Evolutionary conservation across 306 rosid genomes (phyloP), one percentile per base, ranked within the genome.

Genomic region (Rosa rugosa): DNA sequence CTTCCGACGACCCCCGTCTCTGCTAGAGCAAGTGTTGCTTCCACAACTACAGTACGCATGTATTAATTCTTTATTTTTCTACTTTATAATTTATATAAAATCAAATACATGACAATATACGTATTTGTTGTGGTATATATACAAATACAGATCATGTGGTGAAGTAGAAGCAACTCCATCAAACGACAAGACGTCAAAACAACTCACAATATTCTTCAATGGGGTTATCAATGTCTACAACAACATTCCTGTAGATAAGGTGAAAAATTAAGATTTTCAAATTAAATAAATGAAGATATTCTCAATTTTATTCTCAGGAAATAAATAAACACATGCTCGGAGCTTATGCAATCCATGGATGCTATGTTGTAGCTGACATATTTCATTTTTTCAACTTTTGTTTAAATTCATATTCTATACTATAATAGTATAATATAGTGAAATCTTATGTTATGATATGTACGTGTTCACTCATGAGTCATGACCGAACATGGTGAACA

Each of bases 201-300:
- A 85, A 36, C 81, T 85, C 34, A 79, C 88, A 6, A 79, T 85
- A 49, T 85, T 82, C 31, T 76, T 82, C 16, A 71, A 6, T 3
- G 88, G 88, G n/a, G 45, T 34, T 51, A 8, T 79, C 47, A 54
- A 62, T 72, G 86, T 85, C 59, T 82, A 67, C 11, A 77, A 76
- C 63, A 62, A 85, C 41, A 64, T 82, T 51, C 69, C 86, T 8
- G 18, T 9, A 13, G 82, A 85, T 69, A 82, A 76, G 84, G 81
- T 85, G 25, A 50, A 10, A 14, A 64, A 20, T 20, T 56, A 20
- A 18, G 4, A 54, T 20, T 20, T 54, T 18, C 60, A 54, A 50
- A 20, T 50, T 50, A 54, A 18, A 54, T 20, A 14, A 2, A 54
- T 54, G 60, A 7, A 54, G 20, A 54, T 54, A 54, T 54, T 54